phyloP scores from a whole-genome alignment of 23 red algal species.

The Gracilaria vermiculophylla region DNA sequence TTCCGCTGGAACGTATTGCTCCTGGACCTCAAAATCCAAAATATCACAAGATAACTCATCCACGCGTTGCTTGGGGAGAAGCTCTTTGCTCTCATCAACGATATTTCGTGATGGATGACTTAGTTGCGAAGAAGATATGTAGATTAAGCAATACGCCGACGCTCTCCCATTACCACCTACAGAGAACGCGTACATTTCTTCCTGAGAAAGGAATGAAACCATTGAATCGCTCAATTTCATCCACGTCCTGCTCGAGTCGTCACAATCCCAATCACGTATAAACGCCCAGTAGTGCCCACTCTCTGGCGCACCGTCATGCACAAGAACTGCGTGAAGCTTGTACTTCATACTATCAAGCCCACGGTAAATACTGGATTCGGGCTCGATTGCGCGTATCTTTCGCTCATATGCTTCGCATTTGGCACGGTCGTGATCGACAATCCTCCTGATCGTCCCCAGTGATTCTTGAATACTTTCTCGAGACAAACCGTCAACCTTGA shows the following conservation, averaged over 20 bases:
- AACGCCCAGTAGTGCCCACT: conserved; percentile 92
- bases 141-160: conserved; percentile 91
- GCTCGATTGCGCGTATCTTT: conserved; percentile 22
- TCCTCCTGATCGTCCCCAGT: conserved; percentile 12
- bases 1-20: background rate
- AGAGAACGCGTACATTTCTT: conserved; percentile 71
- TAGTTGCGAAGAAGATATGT: conserved; percentile 14
- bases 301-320: conserved; percentile 87
- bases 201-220: conserved; percentile 62
- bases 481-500: conserved; percentile 24
- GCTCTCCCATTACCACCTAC: conserved; percentile 69
- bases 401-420: conserved; percentile 27
- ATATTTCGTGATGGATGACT: background rate
- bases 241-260: conserved; percentile 37
- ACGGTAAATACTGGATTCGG: conserved; percentile 44
- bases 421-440: conserved; percentile 59
- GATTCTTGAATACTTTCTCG: conserved; percentile 15
- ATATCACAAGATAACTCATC: conserved; percentile 11
- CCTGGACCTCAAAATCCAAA: background rate
- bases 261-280: conserved; percentile 65
- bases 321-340: conserved; percentile 86
- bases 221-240: conserved; percentile 81
- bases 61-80: conserved; percentile 8
- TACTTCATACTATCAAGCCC: conserved; percentile 58
- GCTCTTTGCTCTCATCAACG: conserved; percentile 32